Evolutionary conservation across 1,284 basidiomycete species (phyloP).

Genomic region (Cutaneotrichosporon mucoides): DNA sequence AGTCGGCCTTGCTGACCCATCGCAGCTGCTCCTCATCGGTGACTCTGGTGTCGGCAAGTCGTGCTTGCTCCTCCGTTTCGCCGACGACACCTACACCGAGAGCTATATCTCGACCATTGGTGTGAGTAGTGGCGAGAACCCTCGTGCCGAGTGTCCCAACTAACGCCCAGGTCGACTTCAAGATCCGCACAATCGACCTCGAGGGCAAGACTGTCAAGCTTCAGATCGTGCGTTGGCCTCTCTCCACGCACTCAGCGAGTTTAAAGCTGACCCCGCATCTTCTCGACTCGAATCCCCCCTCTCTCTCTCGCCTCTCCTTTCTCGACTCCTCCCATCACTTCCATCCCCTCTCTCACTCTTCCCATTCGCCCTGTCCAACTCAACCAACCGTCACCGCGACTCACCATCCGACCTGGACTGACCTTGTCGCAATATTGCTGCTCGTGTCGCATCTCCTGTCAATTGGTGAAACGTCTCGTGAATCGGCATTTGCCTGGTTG

Average conservation of each 20-base stretch:
- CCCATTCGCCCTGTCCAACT: background rate
- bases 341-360: background rate
- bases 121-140: conserved; percentile 35
- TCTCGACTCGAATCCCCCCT: conserved; percentile 7
- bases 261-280: conserved; percentile 25
- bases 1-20: background rate
- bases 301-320: conserved; percentile 10
- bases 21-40: conserved; percentile 62
- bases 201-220: conserved; percentile 99
- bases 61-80: conserved; percentile 95
- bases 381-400: conserved; percentile 2
- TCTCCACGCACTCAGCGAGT: conserved; percentile 28
- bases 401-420: conserved; percentile 12
- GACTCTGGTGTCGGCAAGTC: conserved; percentile 97
- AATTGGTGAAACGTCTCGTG: background rate
- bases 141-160: no score
- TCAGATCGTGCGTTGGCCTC: conserved; percentile 74
- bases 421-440: conserved; percentile 4
- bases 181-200: conserved; percentile 99
- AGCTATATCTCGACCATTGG: conserved; percentile 99
- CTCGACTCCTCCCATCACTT: background rate
- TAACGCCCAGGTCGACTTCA: conserved; percentile 71
- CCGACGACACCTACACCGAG: conserved; percentile 99
- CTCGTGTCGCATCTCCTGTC: background rate
- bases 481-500: conserved; percentile 7